Base-by-base conservation (phyloP, 176 grass and related monocot genomes). In the Triticum turgidum region DNA sequence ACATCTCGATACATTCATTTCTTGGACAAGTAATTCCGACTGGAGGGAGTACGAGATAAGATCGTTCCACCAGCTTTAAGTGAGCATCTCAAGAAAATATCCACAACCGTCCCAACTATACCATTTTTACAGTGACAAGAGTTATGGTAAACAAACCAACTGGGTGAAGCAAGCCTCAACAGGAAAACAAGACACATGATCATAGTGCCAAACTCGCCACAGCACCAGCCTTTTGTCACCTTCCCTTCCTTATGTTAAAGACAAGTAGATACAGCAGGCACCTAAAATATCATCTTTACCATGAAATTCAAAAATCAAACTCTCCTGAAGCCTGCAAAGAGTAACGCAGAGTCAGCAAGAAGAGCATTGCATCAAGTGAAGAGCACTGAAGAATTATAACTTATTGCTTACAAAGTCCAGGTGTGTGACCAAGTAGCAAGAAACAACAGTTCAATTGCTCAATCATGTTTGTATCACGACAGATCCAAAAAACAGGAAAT, bases 271-370 rank as follows among this genome's bases (percentile, higher is more conserved):
- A 91, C 75, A 84, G 76, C 49, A 76, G 70, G 70, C 69, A 81
- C 84, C 85, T 91, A 91, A 88, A 84, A 87, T 80, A 80, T 80
- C 80, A 24, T 82, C 84, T 84, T 76, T 38, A 5, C 67, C 29
- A 11, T 30, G 80, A 91, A 90, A 86, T 62, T 94, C 63, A 94
- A 88, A 94, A 94, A 52, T 94, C 88, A 68, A 94, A 94, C 83
- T 92, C 93, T 4, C 93, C 93, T 5, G 78, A 86, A 1, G 90
- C 93, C 90, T 94, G 88, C 82, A 86, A 80, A 29, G 27, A 52
- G 34, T 77, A 79, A 9, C 49, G 77, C 79, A 22, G 13, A 64
- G 35, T 90, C 64, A 82, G 68, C 45, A 35, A 88, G 7, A 21
- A 62, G 6, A 63, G 37, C 10, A 7, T 21, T 18, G 32, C 11